Percentiles rank a stretch among this genome's conserved stretches.
Evolutionary conservation across 208 protist genomes (phyloP).

Genomic region (Trypanosoma caninum): DNA sequence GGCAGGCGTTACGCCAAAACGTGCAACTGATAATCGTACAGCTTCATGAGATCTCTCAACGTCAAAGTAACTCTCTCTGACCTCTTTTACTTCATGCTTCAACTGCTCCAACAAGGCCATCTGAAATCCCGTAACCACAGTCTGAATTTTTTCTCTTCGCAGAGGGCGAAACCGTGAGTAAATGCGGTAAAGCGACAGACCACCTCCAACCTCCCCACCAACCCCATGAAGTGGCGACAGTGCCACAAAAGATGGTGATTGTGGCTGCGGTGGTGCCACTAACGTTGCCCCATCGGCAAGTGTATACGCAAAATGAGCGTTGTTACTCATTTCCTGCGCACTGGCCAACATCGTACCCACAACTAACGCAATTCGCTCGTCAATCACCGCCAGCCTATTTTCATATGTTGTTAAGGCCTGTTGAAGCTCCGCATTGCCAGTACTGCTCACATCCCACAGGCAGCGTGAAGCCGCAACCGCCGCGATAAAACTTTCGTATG

Average conservation of each 20-base stretch:
- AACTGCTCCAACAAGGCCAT: conserved; percentile 64
- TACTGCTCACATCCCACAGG: conserved; percentile 44
- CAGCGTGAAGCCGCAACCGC: neutral
- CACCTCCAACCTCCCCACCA: too few species aligned
- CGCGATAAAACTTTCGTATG: conserved; percentile 33
- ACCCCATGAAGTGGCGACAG: too few species aligned
- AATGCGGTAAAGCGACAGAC: conserved; percentile 33
- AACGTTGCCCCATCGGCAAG: too few species aligned
- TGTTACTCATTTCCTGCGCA: conserved; percentile 36
- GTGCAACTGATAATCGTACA: conserved; percentile 40
- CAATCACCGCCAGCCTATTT: conserved; percentile 35
- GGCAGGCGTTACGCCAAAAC: conserved; percentile 46
- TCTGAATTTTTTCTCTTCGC: conserved; percentile 55
- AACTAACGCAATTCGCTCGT: conserved; percentile 65
- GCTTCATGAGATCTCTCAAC: conserved; percentile 35
- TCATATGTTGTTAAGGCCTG: conserved; percentile 44
- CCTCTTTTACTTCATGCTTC: conserved; percentile 42
- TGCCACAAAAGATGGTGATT: too few species aligned
- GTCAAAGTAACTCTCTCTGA: conserved; percentile 77
- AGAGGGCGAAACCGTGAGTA: conserved; percentile 74
- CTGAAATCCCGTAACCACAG: conserved; percentile 65
- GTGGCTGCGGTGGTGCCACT: neutral
- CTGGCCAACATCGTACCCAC: conserved; percentile 62
- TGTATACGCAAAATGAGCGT: conserved; percentile 7
- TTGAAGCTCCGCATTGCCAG: conserved; percentile 39